phyloP scores from a whole-genome alignment of 139 green algal species.

The Asterochloris sp. region DNA sequence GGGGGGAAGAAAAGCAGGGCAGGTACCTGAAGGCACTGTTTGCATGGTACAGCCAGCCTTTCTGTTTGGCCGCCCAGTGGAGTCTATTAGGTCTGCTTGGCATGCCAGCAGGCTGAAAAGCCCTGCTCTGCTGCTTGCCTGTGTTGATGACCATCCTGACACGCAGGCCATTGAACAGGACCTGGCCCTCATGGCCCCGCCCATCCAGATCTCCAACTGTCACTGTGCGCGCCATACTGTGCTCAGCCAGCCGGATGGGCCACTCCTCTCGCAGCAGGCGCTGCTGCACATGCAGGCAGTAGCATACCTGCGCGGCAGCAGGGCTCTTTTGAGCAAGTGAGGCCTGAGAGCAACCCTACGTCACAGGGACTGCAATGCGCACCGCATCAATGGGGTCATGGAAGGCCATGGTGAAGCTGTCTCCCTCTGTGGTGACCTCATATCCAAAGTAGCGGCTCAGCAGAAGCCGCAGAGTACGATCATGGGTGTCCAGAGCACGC shows the following conservation, averaged over 20 bases:
- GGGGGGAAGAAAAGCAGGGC: too few species aligned
- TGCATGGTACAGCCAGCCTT: too few species aligned
- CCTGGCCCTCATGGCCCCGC: neutral
- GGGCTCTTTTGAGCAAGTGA: too few species aligned
- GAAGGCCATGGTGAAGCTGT: slow-evolving; percentile 20
- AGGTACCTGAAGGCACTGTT: too few species aligned
- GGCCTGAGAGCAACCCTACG: neutral
- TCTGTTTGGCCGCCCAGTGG: too few species aligned
- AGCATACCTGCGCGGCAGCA: neutral
- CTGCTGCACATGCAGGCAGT: slow-evolving; percentile 17
- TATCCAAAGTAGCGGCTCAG: slow-evolving; percentile 23
- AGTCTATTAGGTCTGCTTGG: too few species aligned
- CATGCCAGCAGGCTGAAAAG: too few species aligned
- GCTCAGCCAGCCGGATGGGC: slow-evolving; percentile 13
- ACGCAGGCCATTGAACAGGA: slow-evolving; percentile 23
- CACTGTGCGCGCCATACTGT: slow-evolving; percentile 10
- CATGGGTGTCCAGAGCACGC: slow-evolving; percentile 52
- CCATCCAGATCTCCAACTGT: slow-evolving; percentile 9
- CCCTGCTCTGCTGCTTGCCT: neutral
- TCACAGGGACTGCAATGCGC: neutral
- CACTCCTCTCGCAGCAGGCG: slow-evolving; percentile 10
- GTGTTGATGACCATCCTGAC: slow-evolving; percentile 36
- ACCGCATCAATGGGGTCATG: slow-evolving; percentile 18
- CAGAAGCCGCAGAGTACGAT: slow-evolving; percentile 34
- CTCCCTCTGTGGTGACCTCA: slow-evolving; percentile 21